phyloP scores from a whole-genome alignment of 2,329 filamentous ascomycete genomes.

The Cercospora sp. region DNA sequence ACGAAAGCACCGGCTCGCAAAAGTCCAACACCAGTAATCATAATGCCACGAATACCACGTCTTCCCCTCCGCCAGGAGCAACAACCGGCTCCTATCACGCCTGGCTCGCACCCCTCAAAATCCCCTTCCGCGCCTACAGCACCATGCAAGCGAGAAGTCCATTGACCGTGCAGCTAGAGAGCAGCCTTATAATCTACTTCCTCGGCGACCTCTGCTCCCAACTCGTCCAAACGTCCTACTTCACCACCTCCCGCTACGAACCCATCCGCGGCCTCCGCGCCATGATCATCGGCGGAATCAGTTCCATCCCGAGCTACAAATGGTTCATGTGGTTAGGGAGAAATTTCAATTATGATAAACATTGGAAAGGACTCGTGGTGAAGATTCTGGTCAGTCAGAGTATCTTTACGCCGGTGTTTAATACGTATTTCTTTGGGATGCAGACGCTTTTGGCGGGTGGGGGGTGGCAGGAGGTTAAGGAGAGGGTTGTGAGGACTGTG shows the following conservation, averaged over 20 bases:
- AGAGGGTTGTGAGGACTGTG: slow-evolving; percentile 72
- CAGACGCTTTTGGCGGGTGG: slow-evolving; percentile 59
- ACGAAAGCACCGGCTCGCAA: slow-evolving; percentile 23
- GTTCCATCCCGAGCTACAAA: slow-evolving; percentile 74
- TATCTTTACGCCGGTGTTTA: slow-evolving; percentile 70
- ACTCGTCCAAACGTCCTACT: slow-evolving; percentile 50
- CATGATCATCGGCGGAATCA: slow-evolving; percentile 70
- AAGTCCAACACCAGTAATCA: slow-evolving; percentile 18
- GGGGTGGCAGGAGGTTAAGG: slow-evolving; percentile 61
- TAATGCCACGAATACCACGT: slow-evolving; percentile 14
- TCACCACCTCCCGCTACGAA: slow-evolving; percentile 57
- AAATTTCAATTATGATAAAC: slow-evolving; percentile 81
- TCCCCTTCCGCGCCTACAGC: slow-evolving; percentile 60
- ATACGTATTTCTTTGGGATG: slow-evolving; percentile 56
- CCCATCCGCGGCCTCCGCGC: slow-evolving; percentile 68
- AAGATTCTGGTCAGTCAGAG: slow-evolving; percentile 81
- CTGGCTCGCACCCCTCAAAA: slow-evolving; percentile 49
- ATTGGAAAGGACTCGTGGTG: slow-evolving; percentile 66
- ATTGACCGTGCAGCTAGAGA: slow-evolving; percentile 75
- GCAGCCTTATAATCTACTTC: slow-evolving; percentile 75
- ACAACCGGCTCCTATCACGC: slow-evolving; percentile 45
- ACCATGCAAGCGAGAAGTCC: slow-evolving; percentile 70
- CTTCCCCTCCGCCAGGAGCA: slow-evolving; percentile 8
- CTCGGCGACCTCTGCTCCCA: slow-evolving; percentile 78
- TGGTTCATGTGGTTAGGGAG: slow-evolving; percentile 81